These are phyloP conservation scores for Russula brevipes DNA, from an alignment of 768 basidiomycete species.

Conservation along the genomic window DNA sequence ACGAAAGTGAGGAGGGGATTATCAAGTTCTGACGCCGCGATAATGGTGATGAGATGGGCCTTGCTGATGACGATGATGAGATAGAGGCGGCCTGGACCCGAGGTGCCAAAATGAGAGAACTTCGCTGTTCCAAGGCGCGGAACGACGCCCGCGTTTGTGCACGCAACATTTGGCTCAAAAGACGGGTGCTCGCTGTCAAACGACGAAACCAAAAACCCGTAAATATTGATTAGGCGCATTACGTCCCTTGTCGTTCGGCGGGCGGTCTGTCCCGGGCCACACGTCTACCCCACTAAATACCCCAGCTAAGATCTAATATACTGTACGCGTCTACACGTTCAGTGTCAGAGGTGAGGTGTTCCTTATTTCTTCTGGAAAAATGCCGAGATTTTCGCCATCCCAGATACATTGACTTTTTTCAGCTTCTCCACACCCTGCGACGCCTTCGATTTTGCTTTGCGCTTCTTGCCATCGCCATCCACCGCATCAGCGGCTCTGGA, in stretches of 20 bases:
- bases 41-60: not conserved
- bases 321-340: not conserved
- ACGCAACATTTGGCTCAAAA: constrained; percentile 14
- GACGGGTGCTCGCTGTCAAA: no score
- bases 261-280: no score
- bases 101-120: not conserved
- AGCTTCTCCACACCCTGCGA: constrained; percentile 77
- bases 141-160: constrained; percentile 16
- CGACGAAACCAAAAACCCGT: no score
- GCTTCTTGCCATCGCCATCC: constrained; percentile 48
- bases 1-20: not conserved
- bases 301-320: not conserved
- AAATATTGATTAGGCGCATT: no score
- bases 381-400: constrained; percentile 82
- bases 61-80: constrained; percentile 22
- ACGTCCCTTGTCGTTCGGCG: no score
- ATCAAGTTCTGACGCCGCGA: not conserved
- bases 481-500: constrained; percentile 29
- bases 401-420: constrained; percentile 75
- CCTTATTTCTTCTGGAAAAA: constrained; percentile 62
- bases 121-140: constrained; percentile 7
- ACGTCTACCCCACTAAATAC: no score
- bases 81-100: constrained; percentile 21
- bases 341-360: not conserved
- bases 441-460: constrained; percentile 54